Conservation (phyloP, 2,329 filamentous ascomycete species). For the Neopestalotiopsis clavispora region DNA sequence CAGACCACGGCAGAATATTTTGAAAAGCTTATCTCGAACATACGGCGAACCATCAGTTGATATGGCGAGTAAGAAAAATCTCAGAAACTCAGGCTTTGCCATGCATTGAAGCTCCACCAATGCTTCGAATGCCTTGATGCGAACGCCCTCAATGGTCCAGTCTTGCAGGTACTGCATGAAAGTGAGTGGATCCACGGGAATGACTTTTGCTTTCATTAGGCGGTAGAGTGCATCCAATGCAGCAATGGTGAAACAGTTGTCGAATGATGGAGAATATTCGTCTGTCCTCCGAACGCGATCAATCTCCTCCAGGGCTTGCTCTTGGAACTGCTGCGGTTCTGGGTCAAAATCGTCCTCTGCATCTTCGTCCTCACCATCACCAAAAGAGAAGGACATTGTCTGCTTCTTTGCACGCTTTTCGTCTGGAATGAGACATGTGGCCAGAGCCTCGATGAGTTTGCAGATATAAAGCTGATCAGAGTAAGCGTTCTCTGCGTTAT, state of each 20-base stretch:
- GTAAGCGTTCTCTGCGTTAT: constrained; percentile 87
- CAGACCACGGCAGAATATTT: constrained; percentile 62
- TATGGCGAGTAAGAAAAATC: constrained; percentile 61
- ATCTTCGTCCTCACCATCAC: constrained; percentile 46
- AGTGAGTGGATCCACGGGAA: constrained; percentile 56
- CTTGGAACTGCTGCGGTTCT: constrained; percentile 54
- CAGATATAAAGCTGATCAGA: constrained; percentile 92
- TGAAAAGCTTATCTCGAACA: constrained; percentile 64
- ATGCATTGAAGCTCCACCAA: constrained; percentile 68
- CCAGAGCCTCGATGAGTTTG: constrained; percentile 70
- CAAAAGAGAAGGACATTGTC: constrained; percentile 48
- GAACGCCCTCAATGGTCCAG: constrained; percentile 65
- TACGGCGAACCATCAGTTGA: constrained; percentile 69
- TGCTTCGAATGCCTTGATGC: constrained; percentile 69
- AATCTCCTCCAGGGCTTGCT: constrained; percentile 64
- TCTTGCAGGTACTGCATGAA: constrained; percentile 71
- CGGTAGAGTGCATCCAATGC: constrained; percentile 65
- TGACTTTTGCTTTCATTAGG: constrained; percentile 68
- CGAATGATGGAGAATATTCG: constrained; percentile 71
- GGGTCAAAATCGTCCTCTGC: constrained; percentile 45
- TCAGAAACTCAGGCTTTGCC: constrained; percentile 58
- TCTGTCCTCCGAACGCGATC: constrained; percentile 71
- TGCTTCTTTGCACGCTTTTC: constrained; percentile 46
- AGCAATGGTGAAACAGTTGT: constrained; percentile 69
- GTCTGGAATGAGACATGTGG: constrained; percentile 60